A percentile compares a stretch with the other conserved stretches of the same genome.
Conservation (phyloP, 2,329 filamentous ascomycete genomes). For the Penicillium hesseltinei region DNA sequence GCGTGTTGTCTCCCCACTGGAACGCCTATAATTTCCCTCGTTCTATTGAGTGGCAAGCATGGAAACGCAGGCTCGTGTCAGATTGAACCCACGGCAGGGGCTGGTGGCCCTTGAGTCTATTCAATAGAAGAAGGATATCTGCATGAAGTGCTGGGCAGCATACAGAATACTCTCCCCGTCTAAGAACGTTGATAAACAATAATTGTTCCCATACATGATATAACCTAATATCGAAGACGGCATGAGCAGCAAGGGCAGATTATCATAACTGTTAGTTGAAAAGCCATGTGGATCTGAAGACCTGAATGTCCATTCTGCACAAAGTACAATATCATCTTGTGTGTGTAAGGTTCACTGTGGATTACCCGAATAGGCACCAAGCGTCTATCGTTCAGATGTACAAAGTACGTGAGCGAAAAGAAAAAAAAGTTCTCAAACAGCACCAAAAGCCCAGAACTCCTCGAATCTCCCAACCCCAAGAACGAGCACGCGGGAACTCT, state of each 20-base stretch:
- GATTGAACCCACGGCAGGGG: slow-evolving; percentile 2
- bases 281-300: slow-evolving; percentile 2
- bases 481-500: neutral
- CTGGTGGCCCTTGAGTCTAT: neutral
- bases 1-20: slow-evolving; percentile 2
- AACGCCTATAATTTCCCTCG: neutral
- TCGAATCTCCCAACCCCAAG: neutral
- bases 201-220: slow-evolving; percentile 17
- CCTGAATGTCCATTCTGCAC: too few relatives aligned
- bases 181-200: slow-evolving; percentile 4
- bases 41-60: slow-evolving; percentile 9
- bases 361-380: neutral
- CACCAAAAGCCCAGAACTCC: neutral
- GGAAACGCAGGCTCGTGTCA: slow-evolving; percentile 17
- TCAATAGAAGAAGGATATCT: neutral
- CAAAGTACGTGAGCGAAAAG: slow-evolving; percentile 5
- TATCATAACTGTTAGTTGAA: neutral
- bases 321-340: neutral
- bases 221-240: slow-evolving; percentile 3
- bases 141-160: neutral
- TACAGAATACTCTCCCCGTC: neutral
- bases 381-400: slow-evolving; percentile 3
- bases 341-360: neutral
- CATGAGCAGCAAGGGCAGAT: slow-evolving; percentile 15
- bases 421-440: neutral